Percentiles rank a stretch among this genome's conserved stretches.
phyloP scores from a whole-genome alignment of 495 filamentous ascomycete species.

The Parathielavia hyrcaniae region DNA sequence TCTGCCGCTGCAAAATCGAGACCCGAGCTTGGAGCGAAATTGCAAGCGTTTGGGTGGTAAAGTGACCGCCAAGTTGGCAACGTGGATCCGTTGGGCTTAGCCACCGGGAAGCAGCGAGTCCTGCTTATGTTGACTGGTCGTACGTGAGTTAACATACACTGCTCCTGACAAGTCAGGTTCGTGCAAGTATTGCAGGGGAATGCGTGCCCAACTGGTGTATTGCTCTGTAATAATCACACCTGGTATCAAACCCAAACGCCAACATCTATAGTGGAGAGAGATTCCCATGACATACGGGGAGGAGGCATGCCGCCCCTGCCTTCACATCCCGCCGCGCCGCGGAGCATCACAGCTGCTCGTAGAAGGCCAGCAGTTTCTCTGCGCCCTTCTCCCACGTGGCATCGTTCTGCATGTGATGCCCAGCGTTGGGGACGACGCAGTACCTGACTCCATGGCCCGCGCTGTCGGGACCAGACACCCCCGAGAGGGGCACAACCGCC shows the following conservation, averaged over 20 bases:
- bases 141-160: no score
- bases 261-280: not conserved
- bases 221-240: no score
- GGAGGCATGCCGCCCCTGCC: not conserved
- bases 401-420: constrained; percentile 47
- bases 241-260: not conserved
- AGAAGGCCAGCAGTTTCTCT: constrained; percentile 34
- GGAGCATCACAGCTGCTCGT: constrained; percentile 25
- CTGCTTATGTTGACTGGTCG: no score
- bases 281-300: not conserved
- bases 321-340: not conserved
- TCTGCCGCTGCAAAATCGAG: no score
- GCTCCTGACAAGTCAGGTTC: no score
- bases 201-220: no score
- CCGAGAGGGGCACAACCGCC: constrained; percentile 35
- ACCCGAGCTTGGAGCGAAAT: no score
- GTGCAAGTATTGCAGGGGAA: no score
- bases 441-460: constrained; percentile 31
- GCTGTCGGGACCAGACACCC: constrained; percentile 21
- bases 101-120: no score
- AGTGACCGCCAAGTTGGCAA: no score
- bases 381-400: constrained; percentile 36
- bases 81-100: no score
- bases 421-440: constrained; percentile 32
- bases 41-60: no score